phyloP scores from a whole-genome alignment of 2,329 filamentous ascomycete genomes.

The Colletotrichum eleusines region DNA sequence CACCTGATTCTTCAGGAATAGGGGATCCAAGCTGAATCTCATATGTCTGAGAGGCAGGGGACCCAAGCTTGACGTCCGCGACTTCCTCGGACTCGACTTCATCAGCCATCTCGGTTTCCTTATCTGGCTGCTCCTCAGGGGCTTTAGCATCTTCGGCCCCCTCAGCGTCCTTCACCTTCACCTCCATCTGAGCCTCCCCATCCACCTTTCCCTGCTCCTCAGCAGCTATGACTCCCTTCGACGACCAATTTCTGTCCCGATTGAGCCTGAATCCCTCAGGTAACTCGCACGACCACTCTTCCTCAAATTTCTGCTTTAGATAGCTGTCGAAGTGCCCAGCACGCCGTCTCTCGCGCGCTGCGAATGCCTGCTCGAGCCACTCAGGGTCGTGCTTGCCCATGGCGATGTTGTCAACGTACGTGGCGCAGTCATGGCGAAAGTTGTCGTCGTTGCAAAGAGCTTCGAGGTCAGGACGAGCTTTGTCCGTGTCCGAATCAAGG shows the following conservation, averaged over 20 bases:
- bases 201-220: neutral
- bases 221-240: neutral
- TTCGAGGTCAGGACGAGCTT: constrained; percentile 56
- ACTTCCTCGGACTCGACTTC: neutral
- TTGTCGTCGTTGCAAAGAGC: constrained; percentile 61
- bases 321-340: constrained; percentile 64
- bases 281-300: constrained; percentile 61
- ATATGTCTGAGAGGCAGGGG: neutral
- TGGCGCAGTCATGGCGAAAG: constrained; percentile 62
- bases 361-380: constrained; percentile 66
- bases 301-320: constrained; percentile 58
- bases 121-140: neutral
- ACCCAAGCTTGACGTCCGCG: constrained; percentile 8
- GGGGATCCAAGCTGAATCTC: constrained; percentile 22
- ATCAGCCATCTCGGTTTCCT: neutral
- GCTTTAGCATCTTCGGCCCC: too few relatives aligned
- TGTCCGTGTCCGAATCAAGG: constrained; percentile 49
- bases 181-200: neutral
- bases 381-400: constrained; percentile 63
- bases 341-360: constrained; percentile 61
- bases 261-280: constrained; percentile 50
- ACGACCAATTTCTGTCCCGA: neutral
- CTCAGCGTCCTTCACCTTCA: neutral
- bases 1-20: neutral
- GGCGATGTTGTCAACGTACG: constrained; percentile 60